Conservation (phyloP, 1,284 basidiomycete genomes). For the Puccinia novopanici region DNA sequence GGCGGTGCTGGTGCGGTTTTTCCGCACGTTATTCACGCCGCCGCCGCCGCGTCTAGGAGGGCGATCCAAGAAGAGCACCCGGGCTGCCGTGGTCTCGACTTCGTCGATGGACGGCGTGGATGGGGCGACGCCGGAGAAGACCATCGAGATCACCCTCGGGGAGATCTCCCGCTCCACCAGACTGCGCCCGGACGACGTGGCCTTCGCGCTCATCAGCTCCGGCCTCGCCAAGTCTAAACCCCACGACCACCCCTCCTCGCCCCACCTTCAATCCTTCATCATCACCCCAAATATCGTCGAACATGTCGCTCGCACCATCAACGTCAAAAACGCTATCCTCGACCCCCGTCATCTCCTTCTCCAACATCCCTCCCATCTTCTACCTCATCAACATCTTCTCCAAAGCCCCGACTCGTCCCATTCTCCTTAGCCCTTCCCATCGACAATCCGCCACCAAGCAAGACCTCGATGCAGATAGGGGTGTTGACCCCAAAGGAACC, state of each 20-base stretch:
- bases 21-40: constrained; percentile 64
- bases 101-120: constrained; percentile 58
- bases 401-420: background rate
- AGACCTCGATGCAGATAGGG: no score
- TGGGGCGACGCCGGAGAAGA: constrained; percentile 56
- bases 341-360: constrained; percentile 40
- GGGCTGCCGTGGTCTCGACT: constrained; percentile 60
- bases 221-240: constrained; percentile 22
- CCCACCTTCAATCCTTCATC: background rate
- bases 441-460: no score
- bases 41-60: constrained; percentile 28
- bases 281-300: constrained; percentile 46
- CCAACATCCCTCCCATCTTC: background rate
- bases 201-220: constrained; percentile 74
- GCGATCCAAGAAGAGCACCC: constrained; percentile 60
- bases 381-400: background rate
- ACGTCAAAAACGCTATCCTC: constrained; percentile 20
- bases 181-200: constrained; percentile 79
- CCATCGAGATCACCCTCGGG: constrained; percentile 55
- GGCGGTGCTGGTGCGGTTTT: constrained; percentile 77
- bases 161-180: constrained; percentile 76
- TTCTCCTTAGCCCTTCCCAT: no score
- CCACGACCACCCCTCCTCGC: no score
- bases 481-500: no score
- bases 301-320: constrained; percentile 22